phyloP scores from a whole-genome alignment of 441 rosid species.

The Syzygium malaccense region DNA sequence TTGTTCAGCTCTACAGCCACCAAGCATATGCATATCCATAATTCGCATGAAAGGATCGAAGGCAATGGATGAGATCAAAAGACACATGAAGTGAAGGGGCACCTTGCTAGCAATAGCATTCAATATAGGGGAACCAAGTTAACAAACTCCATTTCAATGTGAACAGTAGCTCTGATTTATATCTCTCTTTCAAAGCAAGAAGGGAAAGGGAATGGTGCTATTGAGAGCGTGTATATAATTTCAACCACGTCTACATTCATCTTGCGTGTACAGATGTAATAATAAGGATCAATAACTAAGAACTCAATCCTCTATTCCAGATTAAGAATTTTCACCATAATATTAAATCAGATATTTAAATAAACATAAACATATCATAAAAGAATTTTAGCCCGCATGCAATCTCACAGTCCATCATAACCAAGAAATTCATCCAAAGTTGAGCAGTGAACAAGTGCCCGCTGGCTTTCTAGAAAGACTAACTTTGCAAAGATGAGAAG shows the following conservation, averaged over 20 bases:
- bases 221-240: neutral
- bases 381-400: neutral
- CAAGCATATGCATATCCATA: neutral
- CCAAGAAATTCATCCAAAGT: neutral
- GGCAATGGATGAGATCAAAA: neutral
- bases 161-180: neutral
- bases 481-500: neutral
- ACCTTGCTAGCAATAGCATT: neutral
- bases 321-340: neutral
- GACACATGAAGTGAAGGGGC: neutral
- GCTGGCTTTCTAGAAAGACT: neutral
- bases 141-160: neutral
- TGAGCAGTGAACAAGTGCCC: neutral
- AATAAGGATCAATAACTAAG: neutral
- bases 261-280: neutral
- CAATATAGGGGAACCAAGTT: neutral
- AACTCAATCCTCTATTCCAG: neutral
- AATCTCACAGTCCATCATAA: neutral
- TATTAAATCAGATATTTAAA: neutral
- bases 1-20: neutral
- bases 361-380: neutral
- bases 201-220: neutral
- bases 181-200: neutral
- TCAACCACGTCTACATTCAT: neutral
- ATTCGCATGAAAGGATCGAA: neutral